phyloP scores from a whole-genome alignment of 768 basidiomycete species.

The Amanita rubescens region DNA sequence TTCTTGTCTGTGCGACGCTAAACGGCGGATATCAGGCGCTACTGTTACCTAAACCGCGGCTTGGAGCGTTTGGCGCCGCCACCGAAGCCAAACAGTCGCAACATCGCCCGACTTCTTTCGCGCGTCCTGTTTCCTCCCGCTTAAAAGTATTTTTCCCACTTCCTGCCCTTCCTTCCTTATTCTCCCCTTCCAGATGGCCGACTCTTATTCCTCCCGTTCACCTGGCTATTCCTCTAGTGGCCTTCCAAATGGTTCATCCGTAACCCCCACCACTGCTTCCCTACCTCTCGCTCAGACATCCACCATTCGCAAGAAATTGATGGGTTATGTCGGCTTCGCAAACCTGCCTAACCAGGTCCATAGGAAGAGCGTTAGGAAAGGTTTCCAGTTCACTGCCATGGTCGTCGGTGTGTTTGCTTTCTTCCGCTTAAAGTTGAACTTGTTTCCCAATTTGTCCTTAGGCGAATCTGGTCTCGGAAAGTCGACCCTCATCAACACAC shows the following conservation, averaged over 20 bases:
- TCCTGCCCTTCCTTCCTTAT: conserved; percentile 21
- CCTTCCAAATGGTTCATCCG: conserved; percentile 53
- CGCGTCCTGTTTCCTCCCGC: conserved; percentile 44
- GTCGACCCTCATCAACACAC: conserved; percentile 97
- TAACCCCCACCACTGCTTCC: conserved; percentile 41
- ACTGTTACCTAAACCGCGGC: conserved; percentile 46
- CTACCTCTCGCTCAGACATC: conserved; percentile 32
- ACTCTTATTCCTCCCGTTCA: conserved; percentile 67
- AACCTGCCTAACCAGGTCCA: conserved; percentile 99
- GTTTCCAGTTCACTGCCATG: conserved; percentile 99
- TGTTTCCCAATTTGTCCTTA: conserved; percentile 25
- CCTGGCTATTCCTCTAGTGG: conserved; percentile 58
- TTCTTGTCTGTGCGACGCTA: conserved; percentile 9
- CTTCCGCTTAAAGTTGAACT: conserved; percentile 6
- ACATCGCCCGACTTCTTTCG: conserved; percentile 44
- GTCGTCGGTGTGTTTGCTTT: conserved; percentile 78
- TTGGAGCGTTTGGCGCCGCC: conserved; percentile 28
- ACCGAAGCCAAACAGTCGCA: conserved; percentile 40
- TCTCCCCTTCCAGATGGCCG: conserved; percentile 53
- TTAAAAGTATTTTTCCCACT: conserved; percentile 42
- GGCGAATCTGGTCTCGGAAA: conserved; percentile 98
- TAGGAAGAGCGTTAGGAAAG: conserved; percentile 95
- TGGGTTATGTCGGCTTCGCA: conserved; percentile 94
- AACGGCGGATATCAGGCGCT: conserved; percentile 28
- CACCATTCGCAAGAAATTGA: conserved; percentile 82